phyloP scores from a whole-genome alignment of 148 eudicot species.

The Spergularia bocconei region DNA sequence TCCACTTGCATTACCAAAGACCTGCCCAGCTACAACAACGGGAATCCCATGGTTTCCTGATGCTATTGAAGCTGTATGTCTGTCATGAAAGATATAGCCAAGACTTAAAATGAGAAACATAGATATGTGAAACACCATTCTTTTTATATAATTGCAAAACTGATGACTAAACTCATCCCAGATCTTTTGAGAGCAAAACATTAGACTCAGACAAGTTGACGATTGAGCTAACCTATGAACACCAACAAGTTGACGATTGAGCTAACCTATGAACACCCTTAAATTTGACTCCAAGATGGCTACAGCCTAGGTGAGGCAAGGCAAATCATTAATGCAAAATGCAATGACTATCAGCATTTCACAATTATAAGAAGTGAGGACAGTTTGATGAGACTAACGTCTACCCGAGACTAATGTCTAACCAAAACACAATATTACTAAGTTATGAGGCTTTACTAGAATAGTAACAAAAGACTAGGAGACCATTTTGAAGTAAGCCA shows the following conservation, averaged over 20 bases:
- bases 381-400: too few species aligned
- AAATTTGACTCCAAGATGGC: not conserved
- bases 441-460: too few species aligned
- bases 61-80: conserved; percentile 96
- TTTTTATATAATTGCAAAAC: not conserved
- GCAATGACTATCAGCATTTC: not conserved
- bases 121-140: conserved; percentile 11
- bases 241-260: not conserved
- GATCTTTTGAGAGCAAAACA: not conserved
- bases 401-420: too few species aligned
- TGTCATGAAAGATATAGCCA: conserved; percentile 22
- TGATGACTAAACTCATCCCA: not conserved
- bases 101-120: not conserved
- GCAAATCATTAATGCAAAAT: not conserved
- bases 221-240: not conserved
- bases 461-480: too few species aligned
- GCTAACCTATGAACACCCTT: not conserved
- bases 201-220: not conserved
- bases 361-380: too few species aligned
- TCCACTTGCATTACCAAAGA: conserved; percentile 98
- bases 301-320: not conserved
- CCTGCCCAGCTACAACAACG: conserved; percentile 86
- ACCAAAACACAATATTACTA: too few species aligned
- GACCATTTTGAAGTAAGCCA: too few species aligned
- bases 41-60: conserved; percentile 97